Conservation (phyloP, 2,329 filamentous ascomycete species). For the Pestalotiopsis sp. region DNA sequence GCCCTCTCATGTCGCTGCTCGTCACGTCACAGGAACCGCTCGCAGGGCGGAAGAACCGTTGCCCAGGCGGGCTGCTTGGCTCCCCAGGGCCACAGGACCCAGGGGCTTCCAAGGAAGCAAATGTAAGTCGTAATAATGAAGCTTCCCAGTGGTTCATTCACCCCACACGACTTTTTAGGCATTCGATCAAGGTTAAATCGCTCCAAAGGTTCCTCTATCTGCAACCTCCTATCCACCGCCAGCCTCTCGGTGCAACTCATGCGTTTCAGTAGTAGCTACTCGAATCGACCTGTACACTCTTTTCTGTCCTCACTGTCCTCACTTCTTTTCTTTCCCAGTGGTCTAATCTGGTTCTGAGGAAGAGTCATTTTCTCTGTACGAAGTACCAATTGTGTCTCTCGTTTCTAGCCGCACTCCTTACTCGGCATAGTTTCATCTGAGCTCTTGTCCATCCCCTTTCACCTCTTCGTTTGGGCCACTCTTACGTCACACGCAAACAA, state of each 20-base stretch:
- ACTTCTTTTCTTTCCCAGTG: neutral
- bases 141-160: neutral
- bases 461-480: neutral
- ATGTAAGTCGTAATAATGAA: neutral
- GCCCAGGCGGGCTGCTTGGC: neutral
- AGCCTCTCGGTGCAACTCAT: neutral
- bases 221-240: neutral
- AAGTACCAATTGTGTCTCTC: neutral
- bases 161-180: neutral
- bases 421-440: neutral
- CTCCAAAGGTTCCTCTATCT: neutral
- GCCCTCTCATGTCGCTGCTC: neutral
- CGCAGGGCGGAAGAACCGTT: neutral
- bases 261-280: neutral
- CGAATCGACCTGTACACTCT: neutral
- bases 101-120: neutral
- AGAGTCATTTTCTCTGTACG: neutral
- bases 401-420: neutral
- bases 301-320: neutral
- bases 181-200: neutral
- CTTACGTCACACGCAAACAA: neutral
- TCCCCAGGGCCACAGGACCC: neutral
- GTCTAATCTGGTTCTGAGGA: neutral
- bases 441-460: neutral
- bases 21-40: neutral